Base-by-base conservation (phyloP, 75 land plant species). In the Ceratopteris richardii region DNA sequence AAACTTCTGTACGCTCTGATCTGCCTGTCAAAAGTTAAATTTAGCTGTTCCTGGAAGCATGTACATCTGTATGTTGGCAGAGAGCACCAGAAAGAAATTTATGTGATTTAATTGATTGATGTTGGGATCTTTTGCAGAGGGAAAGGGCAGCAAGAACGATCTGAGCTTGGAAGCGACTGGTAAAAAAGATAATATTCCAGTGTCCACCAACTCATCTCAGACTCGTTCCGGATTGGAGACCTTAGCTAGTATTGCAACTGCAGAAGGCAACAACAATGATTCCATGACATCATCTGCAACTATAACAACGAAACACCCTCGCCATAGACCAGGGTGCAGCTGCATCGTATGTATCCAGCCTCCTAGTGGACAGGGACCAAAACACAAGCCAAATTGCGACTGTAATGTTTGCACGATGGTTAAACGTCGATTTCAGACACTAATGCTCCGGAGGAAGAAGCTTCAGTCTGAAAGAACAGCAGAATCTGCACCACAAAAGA, bases 291-390 rank as follows among this genome's bases (percentile, higher is more conserved):
- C 50, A 50, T 50, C 74, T 25, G 50, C 65, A 36, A 66, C 79
- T 29, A 56, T 65, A 24, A 77, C 80, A 22, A 77, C 80, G 20
- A 77, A 77, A 55, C 80, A 77, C 31, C 80, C 80, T 29, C 65
- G 80, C 14, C 80, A 77, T 60, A 66, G 80, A 6, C 80, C 80
- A 2, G 80, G 80, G 16, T 77, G 80, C 43, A 68, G 64, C 28
- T 77, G 80, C 53, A 77, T 77, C 44, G 80, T 77, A 23, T 77
- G 80, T 41, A 77, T 75, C n/a, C 80, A 77, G 56, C 80, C 80
- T 11, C 80, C 80, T 4, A 77, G 80, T 44, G 80, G 80, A 28
- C 75, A 74, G 47, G 80, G 80, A 16, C 80, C 78, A 24, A 77
- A 77, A 42, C 80, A 77, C 63, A 77, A 77, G 36, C 62, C 77